Evolutionary conservation across 2,329 filamentous ascomycete species (phyloP).

Genomic region (Calonectria pauciramosa): DNA sequence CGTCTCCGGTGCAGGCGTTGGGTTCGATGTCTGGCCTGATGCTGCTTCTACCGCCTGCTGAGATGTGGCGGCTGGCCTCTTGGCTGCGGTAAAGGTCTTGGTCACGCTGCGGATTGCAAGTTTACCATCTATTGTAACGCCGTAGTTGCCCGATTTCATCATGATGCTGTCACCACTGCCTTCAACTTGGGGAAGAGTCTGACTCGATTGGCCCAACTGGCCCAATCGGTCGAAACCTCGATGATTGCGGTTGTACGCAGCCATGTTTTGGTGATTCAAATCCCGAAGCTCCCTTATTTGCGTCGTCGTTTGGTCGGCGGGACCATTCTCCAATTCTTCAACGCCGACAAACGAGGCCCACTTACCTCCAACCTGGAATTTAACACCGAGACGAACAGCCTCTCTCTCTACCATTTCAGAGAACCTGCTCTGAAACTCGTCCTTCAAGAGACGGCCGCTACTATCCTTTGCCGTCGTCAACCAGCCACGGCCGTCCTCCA

Average conservation of each 20-base stretch:
- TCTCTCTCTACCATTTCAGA: not conserved
- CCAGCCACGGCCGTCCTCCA: not conserved
- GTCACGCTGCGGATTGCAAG: not conserved
- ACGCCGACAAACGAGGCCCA: not conserved
- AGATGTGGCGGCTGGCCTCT: not conserved
- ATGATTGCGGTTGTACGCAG: not conserved
- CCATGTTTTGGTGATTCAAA: not conserved
- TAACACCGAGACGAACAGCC: not conserved
- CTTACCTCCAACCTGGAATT: not conserved
- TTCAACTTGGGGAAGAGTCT: not conserved
- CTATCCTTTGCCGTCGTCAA: not conserved
- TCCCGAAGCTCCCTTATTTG: not conserved
- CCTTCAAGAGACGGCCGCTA: not conserved
- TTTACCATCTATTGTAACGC: not conserved
- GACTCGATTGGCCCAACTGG: not conserved
- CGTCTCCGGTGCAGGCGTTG: too few relatives aligned
- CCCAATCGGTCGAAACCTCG: not conserved
- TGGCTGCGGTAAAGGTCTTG: not conserved
- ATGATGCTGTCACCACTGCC: not conserved
- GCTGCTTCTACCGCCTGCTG: not conserved
- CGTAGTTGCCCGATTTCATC: not conserved
- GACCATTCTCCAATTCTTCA: not conserved
- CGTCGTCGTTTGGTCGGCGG: not conserved
- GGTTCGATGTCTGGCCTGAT: too few relatives aligned
- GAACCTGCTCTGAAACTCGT: not conserved